Conservation (phyloP, 108 stramenopile genomes). For the Nitzschia sp. region DNA sequence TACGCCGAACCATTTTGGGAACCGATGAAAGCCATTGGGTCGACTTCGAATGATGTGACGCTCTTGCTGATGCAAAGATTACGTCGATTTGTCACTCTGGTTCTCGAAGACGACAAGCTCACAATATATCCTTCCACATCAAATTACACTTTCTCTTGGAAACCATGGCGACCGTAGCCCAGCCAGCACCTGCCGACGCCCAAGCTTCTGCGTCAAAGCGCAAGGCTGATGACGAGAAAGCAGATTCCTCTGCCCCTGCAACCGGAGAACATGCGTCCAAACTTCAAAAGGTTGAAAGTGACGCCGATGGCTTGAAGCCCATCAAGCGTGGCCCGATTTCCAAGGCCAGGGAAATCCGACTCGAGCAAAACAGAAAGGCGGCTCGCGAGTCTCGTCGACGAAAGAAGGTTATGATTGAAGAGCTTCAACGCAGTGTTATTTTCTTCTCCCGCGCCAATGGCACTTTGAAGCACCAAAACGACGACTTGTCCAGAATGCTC, state of each 20-base stretch:
- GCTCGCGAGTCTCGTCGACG: slow-evolving; percentile 78
- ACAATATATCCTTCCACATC: background rate
- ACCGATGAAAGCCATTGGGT: no score
- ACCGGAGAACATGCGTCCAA: background rate
- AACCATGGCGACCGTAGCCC: background rate
- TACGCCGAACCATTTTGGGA: background rate
- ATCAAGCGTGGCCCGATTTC: slow-evolving; percentile 18
- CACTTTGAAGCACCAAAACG: slow-evolving; percentile 74
- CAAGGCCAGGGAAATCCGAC: slow-evolving; percentile 68
- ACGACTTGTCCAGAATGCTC: slow-evolving; percentile 64
- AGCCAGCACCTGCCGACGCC: background rate
- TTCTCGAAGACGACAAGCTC: no score
- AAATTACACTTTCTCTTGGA: no score
- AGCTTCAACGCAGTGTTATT: slow-evolving; percentile 80
- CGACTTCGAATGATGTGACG: no score
- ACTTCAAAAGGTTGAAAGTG: background rate
- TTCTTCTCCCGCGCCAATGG: slow-evolving; percentile 81
- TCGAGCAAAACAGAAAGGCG: slow-evolving; percentile 89
- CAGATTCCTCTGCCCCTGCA: background rate
- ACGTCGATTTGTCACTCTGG: background rate
- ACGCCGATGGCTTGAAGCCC: slow-evolving; percentile 6
- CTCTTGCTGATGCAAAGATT: slow-evolving; percentile 23
- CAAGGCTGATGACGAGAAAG: slow-evolving; percentile 10
- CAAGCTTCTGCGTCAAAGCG: slow-evolving; percentile 2
- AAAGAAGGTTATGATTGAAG: slow-evolving; percentile 88